These are phyloP conservation scores for Alternaria sp. DNA, from an alignment of 2,329 filamentous ascomycete genomes.

Conservation along the genomic window DNA sequence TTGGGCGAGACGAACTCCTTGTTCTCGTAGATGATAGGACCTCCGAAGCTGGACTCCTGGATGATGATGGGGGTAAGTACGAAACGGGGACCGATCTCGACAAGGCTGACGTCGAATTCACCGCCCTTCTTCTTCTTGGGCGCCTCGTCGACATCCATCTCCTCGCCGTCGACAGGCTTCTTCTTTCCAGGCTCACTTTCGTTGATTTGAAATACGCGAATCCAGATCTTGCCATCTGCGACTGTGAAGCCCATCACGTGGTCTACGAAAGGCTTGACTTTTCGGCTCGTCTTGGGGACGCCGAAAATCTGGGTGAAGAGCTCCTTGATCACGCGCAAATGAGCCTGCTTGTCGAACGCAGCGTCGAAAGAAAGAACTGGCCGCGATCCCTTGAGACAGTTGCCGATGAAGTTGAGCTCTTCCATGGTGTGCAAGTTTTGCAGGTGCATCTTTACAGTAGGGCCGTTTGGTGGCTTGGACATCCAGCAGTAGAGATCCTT, in stretches of 20 bases:
- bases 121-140: slow-evolving; percentile 58
- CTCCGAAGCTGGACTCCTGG: slow-evolving; percentile 92
- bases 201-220: slow-evolving; percentile 91
- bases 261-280: slow-evolving; percentile 95
- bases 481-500: slow-evolving; percentile 96
- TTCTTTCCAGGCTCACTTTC: slow-evolving; percentile 74
- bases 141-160: slow-evolving; percentile 44
- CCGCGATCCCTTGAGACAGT: slow-evolving; percentile 92
- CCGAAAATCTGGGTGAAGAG: slow-evolving; percentile 90
- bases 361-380: slow-evolving; percentile 92
- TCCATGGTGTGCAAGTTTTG: slow-evolving; percentile 96
- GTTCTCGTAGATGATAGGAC: slow-evolving; percentile 97
- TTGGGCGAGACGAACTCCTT: slow-evolving; percentile 97
- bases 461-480: slow-evolving; percentile 86
- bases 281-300: slow-evolving; percentile 86
- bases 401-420: slow-evolving; percentile 95
- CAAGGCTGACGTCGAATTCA: slow-evolving; percentile 80
- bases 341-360: slow-evolving; percentile 81
- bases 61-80: slow-evolving; percentile 95
- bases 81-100: slow-evolving; percentile 94
- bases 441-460: slow-evolving; percentile 77
- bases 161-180: slow-evolving; percentile 52
- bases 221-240: slow-evolving; percentile 94
- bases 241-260: slow-evolving; percentile 93
- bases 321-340: slow-evolving; percentile 86